These are phyloP conservation scores for Berberis thunbergii DNA, from an alignment of 164 flowering plant genomes.

Conservation along the genomic window DNA sequence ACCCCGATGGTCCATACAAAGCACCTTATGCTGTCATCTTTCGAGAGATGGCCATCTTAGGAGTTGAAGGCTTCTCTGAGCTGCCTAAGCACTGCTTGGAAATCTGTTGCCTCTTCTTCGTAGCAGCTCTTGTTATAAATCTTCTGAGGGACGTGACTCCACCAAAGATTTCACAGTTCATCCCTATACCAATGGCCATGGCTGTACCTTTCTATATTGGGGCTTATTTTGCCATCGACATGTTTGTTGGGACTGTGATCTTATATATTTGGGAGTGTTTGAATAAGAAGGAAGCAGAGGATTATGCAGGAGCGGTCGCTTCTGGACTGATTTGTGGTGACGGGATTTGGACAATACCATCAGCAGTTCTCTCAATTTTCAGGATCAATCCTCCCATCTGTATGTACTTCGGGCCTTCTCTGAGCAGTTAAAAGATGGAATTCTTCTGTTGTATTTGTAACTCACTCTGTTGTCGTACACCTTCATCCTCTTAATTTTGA, in stretches of 20 bases:
- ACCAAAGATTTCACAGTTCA: constrained; percentile 39
- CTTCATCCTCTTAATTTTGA: too few relatives aligned
- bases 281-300: constrained; percentile 63
- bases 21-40: constrained; percentile 90
- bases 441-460: not conserved
- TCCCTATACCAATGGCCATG: constrained; percentile 99
- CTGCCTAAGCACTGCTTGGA: constrained; percentile 85
- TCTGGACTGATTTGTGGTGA: constrained; percentile 95
- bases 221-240: constrained; percentile 93
- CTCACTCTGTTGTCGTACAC: too few relatives aligned
- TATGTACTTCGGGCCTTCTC: constrained; percentile 83
- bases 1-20: constrained; percentile 86
- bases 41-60: constrained; percentile 92
- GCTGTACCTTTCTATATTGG: constrained; percentile 88
- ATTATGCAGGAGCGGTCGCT: constrained; percentile 86
- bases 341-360: constrained; percentile 95
- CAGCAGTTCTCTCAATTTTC: constrained; percentile 83
- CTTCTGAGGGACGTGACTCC: constrained; percentile 69
- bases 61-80: constrained; percentile 92
- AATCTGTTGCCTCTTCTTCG: constrained; percentile 68
- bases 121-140: constrained; percentile 66
- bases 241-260: constrained; percentile 89
- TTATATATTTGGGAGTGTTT: constrained; percentile 80
- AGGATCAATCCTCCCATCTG: constrained; percentile 90
- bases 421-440: constrained; percentile 25